Evolutionary conservation across 306 rosid genomes (phyloP).

Genomic region (Cotoneaster glaucophyllus): DNA sequence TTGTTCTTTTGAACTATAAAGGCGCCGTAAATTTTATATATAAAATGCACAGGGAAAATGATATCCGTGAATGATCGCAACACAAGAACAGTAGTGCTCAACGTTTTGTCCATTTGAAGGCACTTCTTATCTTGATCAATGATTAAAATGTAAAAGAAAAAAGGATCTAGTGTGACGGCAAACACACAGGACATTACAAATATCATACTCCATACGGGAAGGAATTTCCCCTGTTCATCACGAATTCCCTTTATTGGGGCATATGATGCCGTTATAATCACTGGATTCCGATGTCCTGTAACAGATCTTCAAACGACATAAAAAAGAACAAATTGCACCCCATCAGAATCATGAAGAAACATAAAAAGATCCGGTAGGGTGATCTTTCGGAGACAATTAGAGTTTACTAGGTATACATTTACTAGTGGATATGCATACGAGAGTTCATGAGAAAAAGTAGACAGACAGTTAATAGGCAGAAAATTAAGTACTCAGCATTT

Average conservation of each 20-base stretch:
- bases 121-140: conserved; percentile 11
- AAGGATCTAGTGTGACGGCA: conserved; percentile 24
- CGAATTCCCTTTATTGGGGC: background rate
- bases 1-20: no score
- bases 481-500: no score
- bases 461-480: no score
- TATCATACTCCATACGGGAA: conserved; percentile 1
- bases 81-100: conserved; percentile 9
- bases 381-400: no score
- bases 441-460: no score
- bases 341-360: background rate
- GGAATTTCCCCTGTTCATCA: background rate
- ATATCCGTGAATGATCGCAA: conserved; percentile 17
- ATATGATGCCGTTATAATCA: no score
- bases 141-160: conserved; percentile 27
- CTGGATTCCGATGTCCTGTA: no score
- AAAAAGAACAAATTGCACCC: background rate
- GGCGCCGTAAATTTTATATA: background rate
- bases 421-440: no score
- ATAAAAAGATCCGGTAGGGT: background rate
- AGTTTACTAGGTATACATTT: no score
- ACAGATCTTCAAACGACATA: background rate
- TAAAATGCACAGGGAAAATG: conserved; percentile 3
- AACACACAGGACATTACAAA: conserved; percentile 22
- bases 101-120: conserved; percentile 11